Conservation (phyloP, 1,284 basidiomycete species). For the Cutaneotrichosporon sp. region DNA sequence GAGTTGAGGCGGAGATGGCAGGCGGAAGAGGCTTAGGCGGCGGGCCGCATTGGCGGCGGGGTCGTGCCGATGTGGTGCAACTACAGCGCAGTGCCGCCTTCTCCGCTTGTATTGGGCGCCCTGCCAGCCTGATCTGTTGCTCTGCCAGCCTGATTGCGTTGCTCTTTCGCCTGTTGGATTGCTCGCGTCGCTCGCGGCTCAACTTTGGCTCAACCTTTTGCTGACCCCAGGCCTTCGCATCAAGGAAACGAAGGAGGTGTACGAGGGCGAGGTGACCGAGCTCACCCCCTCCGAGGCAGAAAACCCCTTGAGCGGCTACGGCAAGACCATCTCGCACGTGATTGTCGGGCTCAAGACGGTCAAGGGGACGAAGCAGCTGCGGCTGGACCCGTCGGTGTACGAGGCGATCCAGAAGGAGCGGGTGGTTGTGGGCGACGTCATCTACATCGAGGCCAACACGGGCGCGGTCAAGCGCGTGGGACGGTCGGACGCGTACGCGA, state of each 20-base stretch:
- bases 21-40: too few species aligned
- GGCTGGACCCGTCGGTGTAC: conserved; percentile 91
- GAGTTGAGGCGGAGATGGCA: background rate
- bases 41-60: too few species aligned
- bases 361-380: conserved; percentile 95
- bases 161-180: too few species aligned
- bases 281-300: conserved; percentile 91
- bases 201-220: background rate
- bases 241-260: conserved; percentile 98
- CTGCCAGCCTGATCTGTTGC: too few species aligned
- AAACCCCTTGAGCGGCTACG: conserved; percentile 93
- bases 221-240: conserved; percentile 69
- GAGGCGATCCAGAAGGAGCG: conserved; percentile 97
- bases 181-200: background rate
- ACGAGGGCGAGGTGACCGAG: conserved; percentile 97
- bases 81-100: too few species aligned
- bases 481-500: conserved; percentile 94
- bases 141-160: too few species aligned
- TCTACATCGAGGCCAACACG: conserved; percentile 91
- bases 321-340: conserved; percentile 97
- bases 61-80: too few species aligned
- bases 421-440: conserved; percentile 92
- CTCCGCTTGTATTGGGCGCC: too few species aligned
- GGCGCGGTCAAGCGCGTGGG: conserved; percentile 98
- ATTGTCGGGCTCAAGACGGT: conserved; percentile 95